Conservation (phyloP, 176 grass and related monocot genomes). For the Zea mays region Zm-B73-REFERENCE-NAM-5.0 NC_050101.1:170166001-170166500, state of each 20-base stretch:
- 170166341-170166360: not conserved
- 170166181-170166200: not conserved
- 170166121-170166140: not conserved
- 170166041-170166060: constrained; percentile 14
- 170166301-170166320: constrained; percentile 26
- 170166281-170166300: not conserved
- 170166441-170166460: constrained; percentile 23
- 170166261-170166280: not conserved
- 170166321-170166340: constrained; percentile 13
- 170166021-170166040: constrained; percentile 5
- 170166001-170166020: not conserved
- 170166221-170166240: not conserved
- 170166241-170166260: not conserved
- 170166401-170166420: constrained; percentile 26
- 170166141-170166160: not conserved
- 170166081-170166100: constrained; percentile 24
- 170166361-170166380: constrained; percentile 10
- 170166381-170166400: constrained; percentile 28
- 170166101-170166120: constrained; percentile 15
- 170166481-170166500: not conserved
- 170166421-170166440: constrained; percentile 26
- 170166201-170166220: constrained; percentile 12
- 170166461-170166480: constrained; percentile 14
- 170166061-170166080: not conserved
- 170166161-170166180: not conserved